Evolutionary conservation across 106 monocot species (phyloP), one percentile per base, ranked within the genome.

Genomic region (Ottelia alismoides): DNA sequence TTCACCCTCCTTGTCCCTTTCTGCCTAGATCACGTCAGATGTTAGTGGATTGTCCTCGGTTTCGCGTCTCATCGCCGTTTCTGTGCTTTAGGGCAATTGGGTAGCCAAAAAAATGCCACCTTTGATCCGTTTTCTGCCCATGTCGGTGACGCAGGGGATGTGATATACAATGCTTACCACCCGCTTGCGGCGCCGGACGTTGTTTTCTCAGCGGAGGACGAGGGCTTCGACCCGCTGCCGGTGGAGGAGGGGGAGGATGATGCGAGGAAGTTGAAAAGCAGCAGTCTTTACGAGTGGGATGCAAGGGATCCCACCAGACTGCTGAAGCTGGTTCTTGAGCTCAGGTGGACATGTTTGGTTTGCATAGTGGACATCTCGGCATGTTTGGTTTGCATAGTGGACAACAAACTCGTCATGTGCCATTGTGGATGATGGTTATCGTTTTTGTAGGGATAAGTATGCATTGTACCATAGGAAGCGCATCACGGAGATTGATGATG

Each of bases 21-120:
- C 70, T 96, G 94, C 73, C 74, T 96, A 61, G 94, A 96, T 51
- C 82, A 57, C 64, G 47, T 81, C 73, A 76, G 76, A 28, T 96
- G 94, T 88, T n/a, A 76, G 75, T 43, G 40, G 10, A 43, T 7
- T 43, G 16, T 43, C 40, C 6, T 43, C 25, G n/a, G n/a, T n/a
- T n/a, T n/a, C n/a, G n/a, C n/a, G n/a, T n/a, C n/a, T n/a, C n/a
- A n/a, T n/a, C n/a, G n/a, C n/a, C n/a, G n/a, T 30, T 14, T 7
- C 27, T 11, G 24, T 19, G 27, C 46, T 30, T 22, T n/a, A 31
- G 10, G 40, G 40, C 16, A 16, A 7, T 43, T 43, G 40, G n/a
- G n/a, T n/a, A n/a, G 6, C 40, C 16, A 7, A 43, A 7, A 16
- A 7, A 7, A 16, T 16, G 6, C 16, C 40, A 43, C 10, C 16